Base-by-base conservation (phyloP, 805 yeast species). In the Ogataea pignaliae region DNA sequence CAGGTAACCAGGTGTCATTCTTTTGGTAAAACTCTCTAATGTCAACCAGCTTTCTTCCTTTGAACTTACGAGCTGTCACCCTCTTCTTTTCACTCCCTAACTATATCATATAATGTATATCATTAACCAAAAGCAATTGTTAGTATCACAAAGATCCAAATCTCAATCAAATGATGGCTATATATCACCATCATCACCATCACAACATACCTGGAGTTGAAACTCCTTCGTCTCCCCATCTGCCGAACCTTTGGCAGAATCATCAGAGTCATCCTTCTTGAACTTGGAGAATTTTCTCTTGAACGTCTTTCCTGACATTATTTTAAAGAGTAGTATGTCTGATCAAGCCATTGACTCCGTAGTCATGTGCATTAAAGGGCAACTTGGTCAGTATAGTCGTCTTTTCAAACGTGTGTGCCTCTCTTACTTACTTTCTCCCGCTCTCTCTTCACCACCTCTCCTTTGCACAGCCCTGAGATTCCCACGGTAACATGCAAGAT, bases 11-110 rank as follows among this genome's bases (percentile, higher is more conserved):
- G 47, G 80, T 83, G 10, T 69, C 66, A 3, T 70, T 63, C n/a
- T 71, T 67, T 40, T 80, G 78, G 62, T 88, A 90, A 66, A 71
- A 88, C 60, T 90, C 97, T 46, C 98, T 75, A 42, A 90, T 85
- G 56, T 90, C 96, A 12, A 91, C 79, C 51, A 89, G 66, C 30
- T 76, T 76, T 44, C 69, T 67, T 41, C 81, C 81, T 43, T 85
- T 81, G 70, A 79, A 90, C 52, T 75, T 76, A 45, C 88, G 73
- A 14, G 91, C 88, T 0, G 87, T 78, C 29, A 87, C 84, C 43
- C 80, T 76, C 44, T 81, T 76, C 59, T 88, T 88, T 55, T 73
- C 81, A 5, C 40, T 52, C 9, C 62, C 64, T 10, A 63, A 44
- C 60, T 59, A 18, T 18, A 30, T 35, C 10, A 31, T 13, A 10